These are phyloP conservation scores for Naematelia aurantialba DNA, from an alignment of 768 basidiomycete genomes.

Conservation along the genomic window DNA sequence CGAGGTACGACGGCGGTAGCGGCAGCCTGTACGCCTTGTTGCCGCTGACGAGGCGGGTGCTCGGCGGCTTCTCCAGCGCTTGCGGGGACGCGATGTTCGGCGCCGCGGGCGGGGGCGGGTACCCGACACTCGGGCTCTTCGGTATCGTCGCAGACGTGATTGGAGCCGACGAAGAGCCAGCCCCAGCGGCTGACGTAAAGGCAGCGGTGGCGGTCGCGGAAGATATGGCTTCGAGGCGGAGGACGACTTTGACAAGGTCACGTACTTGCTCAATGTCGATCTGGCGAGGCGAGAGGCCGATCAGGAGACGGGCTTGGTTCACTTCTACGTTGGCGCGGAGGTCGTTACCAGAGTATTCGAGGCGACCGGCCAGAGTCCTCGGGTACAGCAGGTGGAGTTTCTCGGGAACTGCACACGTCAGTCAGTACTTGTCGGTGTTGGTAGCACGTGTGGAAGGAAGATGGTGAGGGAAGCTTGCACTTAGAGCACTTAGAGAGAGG, in stretches of 20 bases:
- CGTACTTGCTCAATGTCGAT: constrained; percentile 64
- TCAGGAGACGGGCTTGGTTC: constrained; percentile 13
- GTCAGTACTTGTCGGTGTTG: too few relatives aligned
- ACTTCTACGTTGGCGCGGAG: constrained; percentile 47
- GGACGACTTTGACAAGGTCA: constrained; percentile 66
- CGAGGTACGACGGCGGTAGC: constrained; percentile 41
- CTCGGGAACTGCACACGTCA: constrained; percentile 61
- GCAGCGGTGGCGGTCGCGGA: constrained; percentile 55
- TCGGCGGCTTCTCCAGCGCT: constrained; percentile 2
- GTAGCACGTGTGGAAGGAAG: too few relatives aligned
- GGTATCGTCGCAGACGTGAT: too few relatives aligned
- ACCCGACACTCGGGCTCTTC: not conserved
- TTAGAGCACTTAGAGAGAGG: too few relatives aligned
- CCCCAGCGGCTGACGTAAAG: too few relatives aligned
- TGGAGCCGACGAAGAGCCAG: not conserved
- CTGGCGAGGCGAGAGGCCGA: constrained; percentile 16
- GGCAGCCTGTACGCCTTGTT: constrained; percentile 54
- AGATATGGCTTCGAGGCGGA: constrained; percentile 70
- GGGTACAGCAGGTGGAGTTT: constrained; percentile 82
- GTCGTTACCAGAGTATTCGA: constrained; percentile 54
- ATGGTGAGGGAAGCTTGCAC: too few relatives aligned
- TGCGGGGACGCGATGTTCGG: not conserved
- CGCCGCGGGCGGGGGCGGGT: too few relatives aligned
- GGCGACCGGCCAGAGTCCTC: constrained; percentile 64
- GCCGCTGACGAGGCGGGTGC: constrained; percentile 51